phyloP scores from a whole-genome alignment of 2,329 filamentous ascomycete species.

The Rhynchosporium agropyri region DNA sequence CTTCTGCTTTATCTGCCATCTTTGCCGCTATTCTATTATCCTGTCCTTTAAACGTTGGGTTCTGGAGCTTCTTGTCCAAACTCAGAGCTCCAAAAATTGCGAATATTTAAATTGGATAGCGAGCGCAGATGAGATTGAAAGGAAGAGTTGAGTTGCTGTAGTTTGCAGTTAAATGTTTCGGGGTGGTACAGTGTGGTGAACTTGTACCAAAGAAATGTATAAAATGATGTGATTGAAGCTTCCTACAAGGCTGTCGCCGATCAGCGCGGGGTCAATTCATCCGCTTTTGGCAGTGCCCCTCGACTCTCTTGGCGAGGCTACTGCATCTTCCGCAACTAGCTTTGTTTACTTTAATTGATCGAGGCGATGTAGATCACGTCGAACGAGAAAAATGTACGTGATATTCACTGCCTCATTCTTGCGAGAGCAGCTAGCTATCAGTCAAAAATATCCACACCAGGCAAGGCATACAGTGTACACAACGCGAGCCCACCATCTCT shows the following conservation, averaged over 20 bases:
- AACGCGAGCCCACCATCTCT: constrained; percentile 9
- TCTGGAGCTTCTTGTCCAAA: too few species aligned
- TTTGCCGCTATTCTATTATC: background rate
- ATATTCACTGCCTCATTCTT: background rate
- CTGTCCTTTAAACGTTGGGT: too few species aligned
- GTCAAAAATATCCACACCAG: constrained; percentile 28
- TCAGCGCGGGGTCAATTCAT: constrained; percentile 18
- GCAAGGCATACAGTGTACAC: constrained; percentile 17
- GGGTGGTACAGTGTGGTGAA: background rate
- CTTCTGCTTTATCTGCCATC: constrained; percentile 15
- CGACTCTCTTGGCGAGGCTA: constrained; percentile 15
- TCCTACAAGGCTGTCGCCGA: constrained; percentile 21
- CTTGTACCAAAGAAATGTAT: constrained; percentile 1
- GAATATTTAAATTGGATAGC: too few species aligned
- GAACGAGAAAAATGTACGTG: constrained; percentile 15
- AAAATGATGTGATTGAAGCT: background rate
- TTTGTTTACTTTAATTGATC: background rate
- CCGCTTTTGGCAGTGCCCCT: constrained; percentile 8
- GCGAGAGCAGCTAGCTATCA: constrained; percentile 11
- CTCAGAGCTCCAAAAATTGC: too few species aligned
- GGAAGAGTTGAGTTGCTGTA: background rate
- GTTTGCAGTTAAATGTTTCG: background rate
- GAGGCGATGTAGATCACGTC: background rate
- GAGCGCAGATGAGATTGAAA: background rate
- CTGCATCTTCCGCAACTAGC: background rate